Percentiles rank a stretch among this genome's conserved stretches.
Conservation (phyloP, 345 rosid genomes). For the Sisymbrium altissimum region DNA sequence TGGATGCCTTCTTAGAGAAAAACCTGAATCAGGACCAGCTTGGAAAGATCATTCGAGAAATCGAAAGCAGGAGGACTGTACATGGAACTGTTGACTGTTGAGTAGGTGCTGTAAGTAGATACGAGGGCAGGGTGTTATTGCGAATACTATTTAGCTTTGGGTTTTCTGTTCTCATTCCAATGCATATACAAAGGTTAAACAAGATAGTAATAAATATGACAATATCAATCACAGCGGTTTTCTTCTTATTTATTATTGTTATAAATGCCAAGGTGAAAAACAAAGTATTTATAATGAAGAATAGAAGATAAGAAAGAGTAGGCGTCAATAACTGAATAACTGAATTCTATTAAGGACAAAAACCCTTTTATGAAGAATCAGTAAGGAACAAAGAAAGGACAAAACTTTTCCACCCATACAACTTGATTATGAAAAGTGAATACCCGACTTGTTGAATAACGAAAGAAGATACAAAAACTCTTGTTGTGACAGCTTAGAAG, state of each 20-base stretch:
- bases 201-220: background rate
- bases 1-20: conserved; percentile 59
- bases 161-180: background rate
- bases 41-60: conserved; percentile 24
- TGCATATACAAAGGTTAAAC: background rate
- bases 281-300: too few relatives aligned
- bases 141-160: background rate
- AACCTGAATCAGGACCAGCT: conserved; percentile 33
- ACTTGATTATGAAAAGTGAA: conserved; percentile 55
- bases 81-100: background rate
- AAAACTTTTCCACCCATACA: background rate
- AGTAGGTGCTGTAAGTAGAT: background rate
- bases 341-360: background rate
- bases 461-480: conserved; percentile 82
- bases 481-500: conserved; percentile 71
- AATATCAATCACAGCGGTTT: background rate
- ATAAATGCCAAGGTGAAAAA: too few relatives aligned
- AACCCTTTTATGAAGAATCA: background rate
- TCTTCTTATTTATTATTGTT: too few relatives aligned
- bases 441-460: conserved; percentile 77
- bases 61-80: conserved; percentile 7
- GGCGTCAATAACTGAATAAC: too few relatives aligned
- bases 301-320: too few relatives aligned
- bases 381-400: background rate
- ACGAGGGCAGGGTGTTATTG: background rate